Base-by-base conservation (phyloP, 352 stramenopile genomes). In the Globisporangium echinulatum region DNA sequence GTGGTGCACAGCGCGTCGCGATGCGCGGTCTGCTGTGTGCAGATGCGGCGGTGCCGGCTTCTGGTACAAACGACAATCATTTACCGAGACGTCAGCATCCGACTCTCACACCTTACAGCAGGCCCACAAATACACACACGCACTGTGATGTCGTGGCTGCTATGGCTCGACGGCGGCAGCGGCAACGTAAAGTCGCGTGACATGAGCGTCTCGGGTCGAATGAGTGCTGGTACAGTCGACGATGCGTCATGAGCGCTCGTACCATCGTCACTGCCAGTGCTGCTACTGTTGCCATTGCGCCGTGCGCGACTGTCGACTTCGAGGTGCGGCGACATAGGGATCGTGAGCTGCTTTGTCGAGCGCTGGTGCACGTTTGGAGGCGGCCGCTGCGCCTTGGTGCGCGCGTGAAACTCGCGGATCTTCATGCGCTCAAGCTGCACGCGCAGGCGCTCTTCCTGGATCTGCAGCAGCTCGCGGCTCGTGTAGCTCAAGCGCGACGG, bases 281-380 rank as follows among this genome's bases (percentile, higher is more conserved):
- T 33, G 25, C 25, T 33, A 33, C 2, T 33, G 25, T 33, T 33
- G 25, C 25, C 25, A 33, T 33, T 54, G 48, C 62, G 73, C 38
- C 82, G 72, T 39, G 71, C 68, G 7, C 83, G 83, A 36, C 72
- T 76, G n/a, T 76, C 77, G 11, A 88, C 78, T 33, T 78, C 59
- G 39, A 92, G 71, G 51, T 80, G 74, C 33, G 83, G 83, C 11
- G 83, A 88, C 56, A 87, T 68, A 9, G 83, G 83, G 19, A 92
- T 78, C 50, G 83, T 92, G 37, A 92, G 78, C 64, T 90, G 80
- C 64, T 90, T 90, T 4, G 75, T 90, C 9, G 80, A 90, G 33
- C 83, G 74, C 67, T 90, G 79, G 53, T 88, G 79, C 7, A 92
- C 79, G 55, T 90, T 90, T 2, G 64, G 66, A 4, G 80, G 75